Conservation (phyloP, 805 yeast genomes). For the Brettanomyces custersianus region DNA sequence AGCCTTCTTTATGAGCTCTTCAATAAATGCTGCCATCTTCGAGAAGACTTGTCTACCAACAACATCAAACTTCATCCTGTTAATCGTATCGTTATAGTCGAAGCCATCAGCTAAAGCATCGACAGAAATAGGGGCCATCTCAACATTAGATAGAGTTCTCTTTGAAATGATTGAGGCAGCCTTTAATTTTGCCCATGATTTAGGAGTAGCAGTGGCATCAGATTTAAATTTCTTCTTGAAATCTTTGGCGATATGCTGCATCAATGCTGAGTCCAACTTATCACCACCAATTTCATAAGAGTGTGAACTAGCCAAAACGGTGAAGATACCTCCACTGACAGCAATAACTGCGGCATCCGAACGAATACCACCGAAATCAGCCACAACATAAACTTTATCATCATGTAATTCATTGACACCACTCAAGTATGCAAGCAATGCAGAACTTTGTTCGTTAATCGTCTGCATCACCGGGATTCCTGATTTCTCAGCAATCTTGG, state of each 20-base stretch:
- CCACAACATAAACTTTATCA: slow-evolving; percentile 81
- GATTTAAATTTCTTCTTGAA: slow-evolving; percentile 80
- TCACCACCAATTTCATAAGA: slow-evolving; percentile 83
- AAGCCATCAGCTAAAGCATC: slow-evolving; percentile 91
- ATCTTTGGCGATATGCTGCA: slow-evolving; percentile 84
- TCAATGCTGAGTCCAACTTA: slow-evolving; percentile 68
- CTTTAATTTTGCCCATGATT: slow-evolving; percentile 82
- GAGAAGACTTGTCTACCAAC: slow-evolving; percentile 71
- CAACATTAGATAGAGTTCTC: slow-evolving; percentile 86
- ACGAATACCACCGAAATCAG: slow-evolving; percentile 94
- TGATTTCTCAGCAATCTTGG: slow-evolving; percentile 54
- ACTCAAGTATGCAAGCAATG: slow-evolving; percentile 71
- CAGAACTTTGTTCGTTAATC: slow-evolving; percentile 88
- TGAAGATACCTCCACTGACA: slow-evolving; percentile 88
- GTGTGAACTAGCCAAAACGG: slow-evolving; percentile 79
- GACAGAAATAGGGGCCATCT: slow-evolving; percentile 82
- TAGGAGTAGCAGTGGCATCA: slow-evolving; percentile 71
- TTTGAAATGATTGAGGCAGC: slow-evolving; percentile 77
- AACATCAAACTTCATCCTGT: slow-evolving; percentile 89
- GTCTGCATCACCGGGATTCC: slow-evolving; percentile 78
- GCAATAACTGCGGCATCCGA: slow-evolving; percentile 93
- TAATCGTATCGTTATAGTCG: slow-evolving; percentile 87
- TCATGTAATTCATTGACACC: slow-evolving; percentile 38
- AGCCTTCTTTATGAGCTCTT: slow-evolving; percentile 69
- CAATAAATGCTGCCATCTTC: slow-evolving; percentile 70